A percentile compares a stretch with the other conserved stretches of the same genome.
Conservation (phyloP, 805 yeast species). For the Ogataea pini region DNA sequence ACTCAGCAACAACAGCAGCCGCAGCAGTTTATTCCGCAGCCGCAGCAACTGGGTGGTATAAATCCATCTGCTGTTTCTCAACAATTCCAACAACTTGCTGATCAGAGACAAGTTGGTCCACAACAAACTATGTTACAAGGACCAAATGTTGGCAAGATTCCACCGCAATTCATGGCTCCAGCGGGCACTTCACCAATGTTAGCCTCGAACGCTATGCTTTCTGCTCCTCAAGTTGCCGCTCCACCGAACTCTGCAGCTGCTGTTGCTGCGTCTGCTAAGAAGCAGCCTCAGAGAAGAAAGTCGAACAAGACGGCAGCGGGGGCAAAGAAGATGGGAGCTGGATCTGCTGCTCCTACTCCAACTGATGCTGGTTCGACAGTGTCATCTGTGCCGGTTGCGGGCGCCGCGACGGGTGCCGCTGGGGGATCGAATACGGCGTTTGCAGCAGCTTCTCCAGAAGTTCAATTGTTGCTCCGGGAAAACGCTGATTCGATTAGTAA, state of each 20-base stretch:
- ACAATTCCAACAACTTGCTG: constrained; percentile 29
- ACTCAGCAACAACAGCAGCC: constrained; percentile 6
- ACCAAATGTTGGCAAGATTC: constrained; percentile 13
- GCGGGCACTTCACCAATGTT: constrained; percentile 12
- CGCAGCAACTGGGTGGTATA: constrained; percentile 13
- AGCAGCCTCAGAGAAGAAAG: constrained; percentile 28
- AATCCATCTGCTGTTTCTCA: constrained; percentile 25
- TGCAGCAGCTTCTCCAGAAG: constrained; percentile 29
- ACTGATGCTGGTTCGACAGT: constrained; percentile 11
- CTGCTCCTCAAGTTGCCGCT: constrained; percentile 16
- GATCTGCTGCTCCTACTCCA: constrained; percentile 11
- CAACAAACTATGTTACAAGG: constrained; percentile 21
- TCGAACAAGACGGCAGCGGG: constrained; percentile 19
- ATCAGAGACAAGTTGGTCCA: constrained; percentile 21
- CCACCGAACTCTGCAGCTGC: constrained; percentile 16
- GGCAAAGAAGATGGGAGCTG: constrained; percentile 2
- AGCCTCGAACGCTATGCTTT: constrained; percentile 9
- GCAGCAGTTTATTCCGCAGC: constrained; percentile 17
- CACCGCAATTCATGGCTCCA: constrained; percentile 21
- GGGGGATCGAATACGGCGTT: neutral
- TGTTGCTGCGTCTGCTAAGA: constrained; percentile 19
- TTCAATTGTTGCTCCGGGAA: constrained; percentile 33
- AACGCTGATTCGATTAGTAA: constrained; percentile 31
- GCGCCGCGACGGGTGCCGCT: constrained; percentile 8
- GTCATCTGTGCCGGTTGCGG: constrained; percentile 8